Conservation (phyloP, 2,329 filamentous ascomycete species). For the Lachnellula suecica region DNA sequence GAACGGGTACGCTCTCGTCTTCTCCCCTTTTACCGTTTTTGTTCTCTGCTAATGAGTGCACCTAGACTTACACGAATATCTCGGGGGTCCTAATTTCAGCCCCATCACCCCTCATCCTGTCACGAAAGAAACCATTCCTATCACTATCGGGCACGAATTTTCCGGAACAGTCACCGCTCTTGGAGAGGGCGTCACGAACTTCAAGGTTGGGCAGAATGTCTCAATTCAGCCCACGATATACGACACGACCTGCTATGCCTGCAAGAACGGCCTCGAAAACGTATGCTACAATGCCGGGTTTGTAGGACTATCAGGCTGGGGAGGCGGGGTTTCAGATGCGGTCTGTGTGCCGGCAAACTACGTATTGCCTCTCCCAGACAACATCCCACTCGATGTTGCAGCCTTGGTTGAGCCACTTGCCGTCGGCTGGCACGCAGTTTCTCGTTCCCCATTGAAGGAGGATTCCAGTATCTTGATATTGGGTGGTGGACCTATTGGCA, state of each 20-base stretch:
- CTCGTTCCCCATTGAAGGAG: slow-evolving; percentile 43
- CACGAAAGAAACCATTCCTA: slow-evolving; percentile 55
- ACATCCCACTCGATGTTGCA: slow-evolving; percentile 50
- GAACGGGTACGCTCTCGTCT: slow-evolving; percentile 33
- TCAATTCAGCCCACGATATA: slow-evolving; percentile 60
- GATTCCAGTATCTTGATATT: slow-evolving; percentile 53
- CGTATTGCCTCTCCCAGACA: slow-evolving; percentile 49
- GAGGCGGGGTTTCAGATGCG: slow-evolving; percentile 55
- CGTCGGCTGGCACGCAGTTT: slow-evolving; percentile 64
- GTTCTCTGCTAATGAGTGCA: not conserved
- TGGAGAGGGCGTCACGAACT: slow-evolving; percentile 45
- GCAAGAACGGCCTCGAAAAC: slow-evolving; percentile 51
- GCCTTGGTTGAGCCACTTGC: slow-evolving; percentile 63
- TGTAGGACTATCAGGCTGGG: slow-evolving; percentile 43
- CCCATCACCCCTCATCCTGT: slow-evolving; percentile 54
- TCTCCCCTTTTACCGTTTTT: not conserved
- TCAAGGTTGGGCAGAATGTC: slow-evolving; percentile 56
- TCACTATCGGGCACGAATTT: slow-evolving; percentile 66
- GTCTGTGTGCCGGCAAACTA: slow-evolving; percentile 50
- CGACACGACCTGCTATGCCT: slow-evolving; percentile 56
- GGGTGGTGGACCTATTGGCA: slow-evolving; percentile 62
- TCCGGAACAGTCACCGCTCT: slow-evolving; percentile 58
- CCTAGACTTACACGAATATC: slow-evolving; percentile 51
- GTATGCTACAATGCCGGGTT: slow-evolving; percentile 57
- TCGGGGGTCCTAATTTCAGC: slow-evolving; percentile 46